Evolutionary conservation across 345 rosid genomes (phyloP), one percentile per base, ranked within the genome.

Genomic region (Eucalyptus polyanthemos): DNA sequence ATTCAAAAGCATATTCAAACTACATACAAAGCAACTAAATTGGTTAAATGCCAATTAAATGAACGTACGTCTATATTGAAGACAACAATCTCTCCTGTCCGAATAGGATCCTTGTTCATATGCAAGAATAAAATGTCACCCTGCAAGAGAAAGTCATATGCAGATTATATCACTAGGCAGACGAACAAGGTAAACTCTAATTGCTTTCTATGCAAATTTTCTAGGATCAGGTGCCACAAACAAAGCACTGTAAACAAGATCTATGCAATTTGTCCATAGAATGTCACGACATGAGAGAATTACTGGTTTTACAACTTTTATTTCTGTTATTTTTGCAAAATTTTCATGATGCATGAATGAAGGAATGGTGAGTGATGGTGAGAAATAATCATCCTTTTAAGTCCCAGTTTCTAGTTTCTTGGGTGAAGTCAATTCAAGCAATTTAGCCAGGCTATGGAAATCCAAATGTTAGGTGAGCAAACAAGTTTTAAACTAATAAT

Each of bases 101-200:
- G 96, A 93, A 98, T 97, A 86, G 99, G 99, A 65, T 95, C 99
- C 67, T 96, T 93, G 83, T 96, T 96, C 99, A 97, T 98, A 89
- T 92, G 96, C 91, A 97, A 90, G 95, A 98, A 97, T 94, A 98
- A 90, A 89, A 98, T 97, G 91, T 98, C 99, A n/a, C 99, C 99
- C 99, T 98, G 94, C 88, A 90, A 86, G 86, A 80, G 69, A 91
- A 69, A 80, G 60, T 44, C 31, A 40, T 69, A 34, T 42, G 42
- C 49, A 62, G 80, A 58, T 80, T 87, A 76, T 37, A 76, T 76
- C 83, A 76, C 83, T 10, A 76, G 45, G 47, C 8, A 76, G 47
- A 76, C 45, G 1, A 34, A 21, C 45, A 11, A 76, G 45, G 45
- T 37, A 17, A 76, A 37, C 25, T 76, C 83, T 37, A 37, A 21